A percentile compares a stretch with the other conserved stretches of the same genome.
phyloP scores from a whole-genome alignment of 2,329 filamentous ascomycete genomes.

The Aureobasidium sp. region DNA sequence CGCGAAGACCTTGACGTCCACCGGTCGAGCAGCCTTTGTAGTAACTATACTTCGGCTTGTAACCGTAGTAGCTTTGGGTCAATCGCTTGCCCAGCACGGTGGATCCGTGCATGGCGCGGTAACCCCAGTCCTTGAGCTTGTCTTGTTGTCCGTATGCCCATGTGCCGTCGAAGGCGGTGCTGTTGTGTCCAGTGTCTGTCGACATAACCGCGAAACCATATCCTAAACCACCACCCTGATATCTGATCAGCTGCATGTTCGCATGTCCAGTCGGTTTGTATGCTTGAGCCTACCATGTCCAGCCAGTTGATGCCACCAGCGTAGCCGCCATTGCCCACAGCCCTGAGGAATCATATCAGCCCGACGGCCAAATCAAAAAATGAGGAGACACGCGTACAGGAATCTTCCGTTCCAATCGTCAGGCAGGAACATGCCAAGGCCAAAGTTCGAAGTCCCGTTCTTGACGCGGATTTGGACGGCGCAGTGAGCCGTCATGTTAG shows the following conservation, averaged over 20 bases:
- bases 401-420: constrained; percentile 29
- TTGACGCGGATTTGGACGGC: constrained; percentile 28
- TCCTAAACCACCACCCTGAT: constrained; percentile 23
- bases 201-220: constrained; percentile 41
- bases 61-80: constrained; percentile 43
- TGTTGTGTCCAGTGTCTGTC: constrained; percentile 42
- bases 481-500: constrained; percentile 27
- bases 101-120: constrained; percentile 42
- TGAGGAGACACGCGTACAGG: constrained; percentile 14
- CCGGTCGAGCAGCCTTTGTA: constrained; percentile 55
- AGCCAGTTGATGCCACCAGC: constrained; percentile 42
- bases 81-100: constrained; percentile 44
- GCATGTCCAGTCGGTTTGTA: neutral
- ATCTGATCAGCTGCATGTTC: neutral
- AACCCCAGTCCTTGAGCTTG: constrained; percentile 33
- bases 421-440: constrained; percentile 29
- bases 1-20: constrained; percentile 52
- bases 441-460: constrained; percentile 24
- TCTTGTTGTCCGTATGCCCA: constrained; percentile 36
- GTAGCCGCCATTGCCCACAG: constrained; percentile 42
- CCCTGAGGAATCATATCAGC: constrained; percentile 12
- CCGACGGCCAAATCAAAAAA: neutral
- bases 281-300: constrained; percentile 36
- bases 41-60: constrained; percentile 42
- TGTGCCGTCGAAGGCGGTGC: constrained; percentile 27